phyloP scores from a whole-genome alignment of 2,329 filamentous ascomycete genomes.

The Calonectria multiphialidica region DNA sequence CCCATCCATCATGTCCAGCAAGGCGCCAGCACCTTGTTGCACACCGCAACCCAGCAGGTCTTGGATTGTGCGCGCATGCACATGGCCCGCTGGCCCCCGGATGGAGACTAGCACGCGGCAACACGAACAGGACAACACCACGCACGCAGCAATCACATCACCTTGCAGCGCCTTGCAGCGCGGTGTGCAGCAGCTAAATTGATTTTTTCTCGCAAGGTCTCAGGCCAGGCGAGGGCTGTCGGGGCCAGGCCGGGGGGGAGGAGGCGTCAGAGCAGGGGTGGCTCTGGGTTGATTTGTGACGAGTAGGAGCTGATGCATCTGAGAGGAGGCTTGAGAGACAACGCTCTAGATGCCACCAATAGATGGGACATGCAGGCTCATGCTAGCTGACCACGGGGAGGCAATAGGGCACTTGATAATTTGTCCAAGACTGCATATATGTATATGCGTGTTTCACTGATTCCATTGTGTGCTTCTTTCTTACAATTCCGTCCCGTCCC shows the following conservation, averaged over 20 bases:
- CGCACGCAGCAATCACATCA: constrained; percentile 38
- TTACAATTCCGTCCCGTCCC: background rate
- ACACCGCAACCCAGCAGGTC: constrained; percentile 17
- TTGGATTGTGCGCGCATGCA: background rate
- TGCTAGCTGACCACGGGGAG: background rate
- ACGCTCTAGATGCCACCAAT: constrained; percentile 1
- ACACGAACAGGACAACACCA: constrained; percentile 37
- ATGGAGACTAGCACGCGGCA: constrained; percentile 28
- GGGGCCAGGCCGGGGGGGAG: background rate
- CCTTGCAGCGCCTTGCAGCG: constrained; percentile 32
- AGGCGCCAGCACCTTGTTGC: background rate
- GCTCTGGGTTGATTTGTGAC: constrained; percentile 1
- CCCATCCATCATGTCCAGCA: background rate
- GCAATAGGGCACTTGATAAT: background rate
- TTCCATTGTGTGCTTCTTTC: background rate
- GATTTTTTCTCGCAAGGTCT: constrained; percentile 7
- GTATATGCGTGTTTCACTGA: background rate
- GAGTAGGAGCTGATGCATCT: background rate
- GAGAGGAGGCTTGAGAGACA: background rate
- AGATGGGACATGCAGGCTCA: background rate
- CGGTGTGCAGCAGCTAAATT: constrained; percentile 27
- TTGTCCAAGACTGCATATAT: background rate
- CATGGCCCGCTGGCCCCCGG: constrained; percentile 3
- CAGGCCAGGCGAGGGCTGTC: constrained; percentile 21
- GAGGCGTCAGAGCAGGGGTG: background rate